Evolutionary conservation across 129 eudicot species (phyloP), one percentile per base, ranked within the genome.

Genomic region (Centella asiatica): DNA sequence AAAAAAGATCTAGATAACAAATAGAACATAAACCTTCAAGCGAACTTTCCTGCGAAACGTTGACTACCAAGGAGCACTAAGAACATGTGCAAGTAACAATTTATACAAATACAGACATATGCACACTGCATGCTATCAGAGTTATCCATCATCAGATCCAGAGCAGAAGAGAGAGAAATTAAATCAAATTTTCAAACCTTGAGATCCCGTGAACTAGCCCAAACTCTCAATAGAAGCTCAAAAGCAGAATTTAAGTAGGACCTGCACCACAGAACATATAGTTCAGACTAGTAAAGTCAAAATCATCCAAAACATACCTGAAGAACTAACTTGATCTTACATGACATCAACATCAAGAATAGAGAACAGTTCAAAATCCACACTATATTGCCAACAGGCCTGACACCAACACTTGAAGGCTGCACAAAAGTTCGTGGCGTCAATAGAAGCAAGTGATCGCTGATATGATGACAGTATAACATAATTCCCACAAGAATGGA

Each of bases 401-500:
- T 85, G 95, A 75, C 99, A 93, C 99, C 99, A 93, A 74, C 96
- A 93, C 81, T 83, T 93, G 72, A 93, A 78, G 24, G 96, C 99
- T 93, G 81, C 26, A 70, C 63, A 58, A 58, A 52, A 3, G 72
- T 71, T 2, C 31, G 23, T 17, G 45, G 37, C 28, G 13, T n/a
- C 22, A 25, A 48, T 31, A 2, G 5, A 0, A 42, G 47, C 9
- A 19, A 31, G 40, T 23, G 34, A 60, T 19, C 39, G 34, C 4
- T 6, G 12, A 20, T 22, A 3, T 22, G 5, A 14, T 39, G 33
- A 40, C 52, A 37, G 27, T 26, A 26, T 13, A n/a, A 50, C 26
- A 33, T 18, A 49, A 50, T 24, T 58, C 17, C n/a, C 46, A 20
- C 11, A 11, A 58, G 20, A 58, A 42, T 17, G 47, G 15, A 42